These are phyloP conservation scores for Fusarium sp. DNA, from an alignment of 2,329 filamentous ascomycete genomes.

Conservation along the genomic window DNA sequence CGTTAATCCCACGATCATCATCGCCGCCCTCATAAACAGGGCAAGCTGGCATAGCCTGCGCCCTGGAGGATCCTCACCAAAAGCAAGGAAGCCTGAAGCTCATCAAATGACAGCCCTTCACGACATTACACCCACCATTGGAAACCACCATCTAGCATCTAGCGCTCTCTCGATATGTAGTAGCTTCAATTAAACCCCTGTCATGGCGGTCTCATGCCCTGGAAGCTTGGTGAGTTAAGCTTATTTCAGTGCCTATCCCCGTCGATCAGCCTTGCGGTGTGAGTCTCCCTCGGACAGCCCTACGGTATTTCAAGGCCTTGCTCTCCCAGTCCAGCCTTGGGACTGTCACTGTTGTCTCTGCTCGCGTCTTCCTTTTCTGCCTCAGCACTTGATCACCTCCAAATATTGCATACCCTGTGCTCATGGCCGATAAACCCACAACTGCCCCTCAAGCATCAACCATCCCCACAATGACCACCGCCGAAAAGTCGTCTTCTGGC, in stretches of 20 bases:
- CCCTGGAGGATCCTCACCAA: neutral
- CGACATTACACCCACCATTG: slow-evolving; percentile 1
- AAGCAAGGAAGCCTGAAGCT: neutral
- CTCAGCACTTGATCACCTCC: neutral
- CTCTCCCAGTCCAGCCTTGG: neutral
- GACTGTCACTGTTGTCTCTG: neutral
- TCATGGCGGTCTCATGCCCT: slow-evolving; percentile 16
- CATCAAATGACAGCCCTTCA: neutral
- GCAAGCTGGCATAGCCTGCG: neutral
- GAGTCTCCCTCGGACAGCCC: slow-evolving; percentile 4
- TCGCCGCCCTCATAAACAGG: neutral
- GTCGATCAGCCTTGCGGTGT: slow-evolving; percentile 5
- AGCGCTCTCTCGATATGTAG: slow-evolving; percentile 4
- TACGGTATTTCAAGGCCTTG: slow-evolving; percentile 21
- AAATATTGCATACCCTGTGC: neutral
- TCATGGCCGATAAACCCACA: slow-evolving; percentile 22
- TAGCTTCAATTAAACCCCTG: slow-evolving; percentile 11
- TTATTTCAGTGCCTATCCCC: slow-evolving; percentile 15
- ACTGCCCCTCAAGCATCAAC: neutral
- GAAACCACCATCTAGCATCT: neutral
- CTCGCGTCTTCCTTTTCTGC: neutral
- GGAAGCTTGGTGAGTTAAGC: slow-evolving; percentile 10
- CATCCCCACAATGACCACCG: slow-evolving; percentile 9
- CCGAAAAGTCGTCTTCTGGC: slow-evolving; percentile 16
- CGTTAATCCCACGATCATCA: neutral